Base-by-base conservation (phyloP, 306 rosid genomes). In the Oemleria cerasiformis region DNA sequence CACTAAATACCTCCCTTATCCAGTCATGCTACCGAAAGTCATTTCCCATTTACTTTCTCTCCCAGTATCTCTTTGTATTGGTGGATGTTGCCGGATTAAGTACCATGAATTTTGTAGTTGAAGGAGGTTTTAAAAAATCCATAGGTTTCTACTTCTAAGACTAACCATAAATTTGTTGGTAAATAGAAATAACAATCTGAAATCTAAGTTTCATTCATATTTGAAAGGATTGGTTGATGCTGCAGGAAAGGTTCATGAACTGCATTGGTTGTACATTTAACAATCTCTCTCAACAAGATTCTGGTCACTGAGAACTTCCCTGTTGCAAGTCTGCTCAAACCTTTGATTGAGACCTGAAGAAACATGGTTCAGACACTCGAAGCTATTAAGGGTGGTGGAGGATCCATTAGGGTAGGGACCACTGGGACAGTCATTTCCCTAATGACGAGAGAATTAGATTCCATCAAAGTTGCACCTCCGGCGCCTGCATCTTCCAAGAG, bases 361-460 rank as follows among this genome's bases (percentile, higher is more conserved):
- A 77, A 73, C 76, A 88, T 91, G 99, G 90, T 89, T 86, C 90
- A 86, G 75, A 82, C 82, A 40, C 75, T 86, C 54, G 89, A 95
- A 81, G 75, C 85, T 64, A 79, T 84, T 20, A 91, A 88, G 73
- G 90, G 87, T 17, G 87, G 97, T 75, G 96, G 96, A 68, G 96
- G 92, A 64, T 89, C 97, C 77, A 82, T 95, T 76, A 87, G 78
- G 74, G 77, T 95, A 7, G 97, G 99, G 70, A 78, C 97, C 63
- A 91, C 88, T 0, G 99, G 97, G 78, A 88, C 97, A 2, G 73
- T 95, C 59, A 67, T 92, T 66, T 86, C 96, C 67, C 80, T 95
- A 59, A 91, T 89, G 92, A 91, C 91, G 55, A 86, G 90, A 78
- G 99, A 95, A 75, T 78, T 95, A 88, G 87, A 91, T 58, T 89